Conservation (phyloP, 441 rosid genomes). For the Corymbia calophylla region DNA sequence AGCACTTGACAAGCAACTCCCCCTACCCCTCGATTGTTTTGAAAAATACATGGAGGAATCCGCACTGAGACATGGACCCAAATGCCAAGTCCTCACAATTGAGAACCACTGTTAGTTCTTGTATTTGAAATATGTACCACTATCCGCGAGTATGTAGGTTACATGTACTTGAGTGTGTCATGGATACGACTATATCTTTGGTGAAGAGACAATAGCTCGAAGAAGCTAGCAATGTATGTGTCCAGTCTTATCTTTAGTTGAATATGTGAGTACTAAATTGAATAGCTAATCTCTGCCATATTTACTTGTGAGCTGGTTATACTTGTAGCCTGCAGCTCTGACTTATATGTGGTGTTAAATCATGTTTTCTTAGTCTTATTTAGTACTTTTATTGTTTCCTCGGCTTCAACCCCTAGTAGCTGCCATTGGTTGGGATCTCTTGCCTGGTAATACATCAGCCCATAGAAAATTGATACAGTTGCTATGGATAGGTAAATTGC, state of each 20-base stretch:
- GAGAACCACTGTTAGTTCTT: constrained; percentile 39
- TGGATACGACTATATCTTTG: constrained; percentile 67
- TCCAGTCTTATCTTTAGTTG: constrained; percentile 18
- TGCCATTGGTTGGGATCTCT: constrained; percentile 95
- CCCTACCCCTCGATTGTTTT: constrained; percentile 64
- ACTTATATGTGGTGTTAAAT: background rate
- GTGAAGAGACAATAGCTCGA: constrained; percentile 66
- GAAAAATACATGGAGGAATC: constrained; percentile 38
- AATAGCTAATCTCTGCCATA: too few species aligned
- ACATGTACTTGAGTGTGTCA: constrained; percentile 78
- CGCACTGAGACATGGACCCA: constrained; percentile 26
- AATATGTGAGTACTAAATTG: background rate
- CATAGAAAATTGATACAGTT: constrained; percentile 77
- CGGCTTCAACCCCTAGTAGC: constrained; percentile 83
- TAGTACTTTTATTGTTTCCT: constrained; percentile 61
- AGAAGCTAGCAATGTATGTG: constrained; percentile 86
- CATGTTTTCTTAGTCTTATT: constrained; percentile 13
- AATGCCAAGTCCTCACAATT: constrained; percentile 30
- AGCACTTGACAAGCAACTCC: constrained; percentile 51
- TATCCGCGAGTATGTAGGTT: constrained; percentile 83
- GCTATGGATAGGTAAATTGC: constrained; percentile 71
- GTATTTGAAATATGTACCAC: constrained; percentile 82
- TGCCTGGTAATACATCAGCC: constrained; percentile 62
- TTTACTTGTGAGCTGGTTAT: background rate
- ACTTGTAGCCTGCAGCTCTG: background rate